Evolutionary conservation across 495 filamentous ascomycete genomes (phyloP), one percentile per base, ranked within the genome.

Genomic region (Hyaloscypha hepaticicola): DNA sequence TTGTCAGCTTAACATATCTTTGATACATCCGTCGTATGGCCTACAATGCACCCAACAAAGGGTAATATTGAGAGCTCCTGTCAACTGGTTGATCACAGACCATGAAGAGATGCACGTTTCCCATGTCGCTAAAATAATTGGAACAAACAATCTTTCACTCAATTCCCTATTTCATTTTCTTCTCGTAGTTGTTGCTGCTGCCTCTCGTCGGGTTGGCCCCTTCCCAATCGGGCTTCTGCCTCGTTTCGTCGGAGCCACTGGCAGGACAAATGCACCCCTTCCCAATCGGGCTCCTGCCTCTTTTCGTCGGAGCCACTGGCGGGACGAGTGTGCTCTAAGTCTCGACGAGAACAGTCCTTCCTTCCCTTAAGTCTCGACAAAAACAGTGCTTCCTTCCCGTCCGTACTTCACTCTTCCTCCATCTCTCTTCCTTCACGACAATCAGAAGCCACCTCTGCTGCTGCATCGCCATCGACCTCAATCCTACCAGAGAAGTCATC

Each of bases 1-100:
- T 57, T 51, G 60, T 24, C 41, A 64, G 45, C 63, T 70, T 55
- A 29, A 38, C 24, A 53, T 57, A 16, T 58, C 52, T 38, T 58
- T 38, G 28, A 34, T 21, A 57, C 55, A 29, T 12, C n/a, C 26
- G 19, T 25, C 24, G 3, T 27, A n/a, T n/a, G n/a, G n/a, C n/a
- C n/a, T n/a, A n/a, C n/a, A n/a, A n/a, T n/a, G n/a, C n/a, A n/a
- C n/a, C n/a, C n/a, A n/a, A n/a, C n/a, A n/a, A n/a, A n/a, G n/a
- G n/a, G n/a, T n/a, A n/a, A n/a, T n/a, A n/a, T n/a, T n/a, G n/a
- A n/a, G n/a, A n/a, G n/a, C n/a, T n/a, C n/a, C n/a, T n/a, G n/a
- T n/a, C n/a, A n/a, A n/a, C n/a, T n/a, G n/a, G n/a, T n/a, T n/a
- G n/a, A n/a, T n/a, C n/a, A n/a, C n/a, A n/a, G n/a, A n/a, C n/a